A percentile compares a stretch with the other conserved stretches of the same genome.
Conservation (phyloP, 2,329 filamentous ascomycete species). For the Exophiala sp. region DNA sequence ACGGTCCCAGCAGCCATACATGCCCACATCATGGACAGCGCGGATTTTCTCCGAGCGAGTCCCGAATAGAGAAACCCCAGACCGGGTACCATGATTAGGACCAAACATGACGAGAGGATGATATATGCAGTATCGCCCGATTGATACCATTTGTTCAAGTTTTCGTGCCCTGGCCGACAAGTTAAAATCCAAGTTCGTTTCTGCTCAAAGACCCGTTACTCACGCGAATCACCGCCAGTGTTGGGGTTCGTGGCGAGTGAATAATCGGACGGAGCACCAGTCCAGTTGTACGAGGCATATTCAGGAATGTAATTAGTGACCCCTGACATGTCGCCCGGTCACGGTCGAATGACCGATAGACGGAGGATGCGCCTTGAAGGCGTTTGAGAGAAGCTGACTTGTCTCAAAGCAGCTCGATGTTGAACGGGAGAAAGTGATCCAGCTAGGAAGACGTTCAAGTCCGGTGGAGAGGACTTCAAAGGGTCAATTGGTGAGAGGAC, state of each 20-base stretch:
- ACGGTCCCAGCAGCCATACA: constrained; percentile 91
- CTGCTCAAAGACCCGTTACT: constrained; percentile 36
- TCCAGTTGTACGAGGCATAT: constrained; percentile 48
- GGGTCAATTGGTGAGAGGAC: too few species aligned
- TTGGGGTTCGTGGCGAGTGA: constrained; percentile 47
- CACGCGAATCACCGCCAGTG: constrained; percentile 73
- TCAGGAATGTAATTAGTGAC: constrained; percentile 31
- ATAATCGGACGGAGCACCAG: constrained; percentile 42
- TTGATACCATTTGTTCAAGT: constrained; percentile 93
- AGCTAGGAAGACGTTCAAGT: too few species aligned
- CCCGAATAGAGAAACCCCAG: constrained; percentile 97
- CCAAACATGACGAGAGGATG: constrained; percentile 49
- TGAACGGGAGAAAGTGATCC: neutral
- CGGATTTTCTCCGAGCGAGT: constrained; percentile 94
- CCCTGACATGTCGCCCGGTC: constrained; percentile 15
- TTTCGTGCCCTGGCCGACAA: constrained; percentile 59
- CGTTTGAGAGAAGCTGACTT: neutral
- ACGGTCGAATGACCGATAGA: neutral
- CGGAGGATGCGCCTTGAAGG: neutral
- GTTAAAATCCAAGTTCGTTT: neutral
- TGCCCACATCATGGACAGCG: constrained; percentile 93
- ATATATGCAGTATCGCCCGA: constrained; percentile 93
- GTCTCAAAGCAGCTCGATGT: neutral
- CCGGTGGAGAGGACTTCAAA: too few species aligned
- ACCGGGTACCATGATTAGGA: constrained; percentile 92